Base-by-base conservation (phyloP, 495 filamentous ascomycete genomes). In the Terfezia boudieri region DNA sequence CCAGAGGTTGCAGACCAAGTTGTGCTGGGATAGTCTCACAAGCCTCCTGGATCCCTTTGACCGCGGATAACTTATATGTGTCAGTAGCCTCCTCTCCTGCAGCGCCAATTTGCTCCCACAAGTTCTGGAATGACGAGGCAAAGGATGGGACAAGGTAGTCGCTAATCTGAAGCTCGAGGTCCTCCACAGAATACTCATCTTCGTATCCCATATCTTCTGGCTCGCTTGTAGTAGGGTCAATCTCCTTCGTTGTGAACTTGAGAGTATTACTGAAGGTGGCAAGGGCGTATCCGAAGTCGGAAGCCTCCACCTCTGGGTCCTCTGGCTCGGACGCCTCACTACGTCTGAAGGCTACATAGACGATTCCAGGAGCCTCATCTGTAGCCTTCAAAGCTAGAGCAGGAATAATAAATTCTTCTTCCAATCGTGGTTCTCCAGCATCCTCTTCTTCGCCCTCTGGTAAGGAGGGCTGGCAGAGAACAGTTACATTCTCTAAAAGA, bases 161-260 rank as follows among this genome's bases (percentile, higher is more conserved):
- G 60, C 83, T 87, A 56, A 88, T 89, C 36, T 75, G 75, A 53
- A 98, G 75, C 51, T 96, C 92, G 54, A 98, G 77, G 63, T 95
- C 89, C 56, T 90, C 84, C 55, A 95, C 86, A 69, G 94, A 82
- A 66, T 98, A 98, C 68, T 98, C 90, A 61, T 98, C 90, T 22
- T 95, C 88, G 61, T 95, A 96, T 37, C 92, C 90, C 48, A 67
- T 73, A 12, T 94, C 86, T 64, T 98, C 92, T 1, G 92, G 84
- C 66, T 95, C 86, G 58, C 80, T 78, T 22, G 86, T 94, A n/a
- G 81, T 81, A 5, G 90, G 90, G 61, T 98, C 90, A 52, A 98
- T 92, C 68, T 98, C 90, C 67, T 94, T 94, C 71, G 81, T 89
- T 22, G 87, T 95, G 65, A 98, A 98, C 68, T 92, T 95, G 53